These are phyloP conservation scores for Quercus suber DNA, from an alignment of 306 rosid genomes.

Conservation along the genomic window DNA sequence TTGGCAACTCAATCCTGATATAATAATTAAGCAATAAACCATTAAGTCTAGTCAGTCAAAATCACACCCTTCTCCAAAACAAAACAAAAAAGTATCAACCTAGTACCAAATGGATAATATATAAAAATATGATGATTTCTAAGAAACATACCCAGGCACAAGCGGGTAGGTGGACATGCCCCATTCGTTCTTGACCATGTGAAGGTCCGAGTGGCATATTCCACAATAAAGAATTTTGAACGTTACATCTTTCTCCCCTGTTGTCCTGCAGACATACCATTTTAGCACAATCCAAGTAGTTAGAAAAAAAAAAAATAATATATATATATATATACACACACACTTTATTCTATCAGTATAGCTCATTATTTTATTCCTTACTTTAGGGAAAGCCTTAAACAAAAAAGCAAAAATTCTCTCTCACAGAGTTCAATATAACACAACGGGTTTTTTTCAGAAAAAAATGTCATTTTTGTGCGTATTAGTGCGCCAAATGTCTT, in stretches of 20 bases:
- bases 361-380: no score
- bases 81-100: background rate
- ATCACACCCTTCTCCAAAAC: no score
- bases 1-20: no score
- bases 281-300: background rate
- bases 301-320: background rate
- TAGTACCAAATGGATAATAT: background rate
- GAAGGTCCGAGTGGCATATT: constrained; percentile 31
- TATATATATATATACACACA: rapidly evolving
- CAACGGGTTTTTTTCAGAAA: no score
- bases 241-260: constrained; percentile 19
- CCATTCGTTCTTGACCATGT: constrained; percentile 10
- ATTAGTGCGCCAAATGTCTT: no score
- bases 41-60: no score
- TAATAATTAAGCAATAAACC: no score
- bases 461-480: no score
- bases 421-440: no score
- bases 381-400: no score
- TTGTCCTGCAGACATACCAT: constrained; percentile 18
- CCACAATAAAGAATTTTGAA: constrained; percentile 24
- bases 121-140: background rate
- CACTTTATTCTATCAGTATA: no score
- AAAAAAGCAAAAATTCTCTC: no score
- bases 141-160: constrained; percentile 14
- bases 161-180: background rate